Conservation (phyloP, 768 basidiomycete species). For the Boletus tomentosulus region DNA sequence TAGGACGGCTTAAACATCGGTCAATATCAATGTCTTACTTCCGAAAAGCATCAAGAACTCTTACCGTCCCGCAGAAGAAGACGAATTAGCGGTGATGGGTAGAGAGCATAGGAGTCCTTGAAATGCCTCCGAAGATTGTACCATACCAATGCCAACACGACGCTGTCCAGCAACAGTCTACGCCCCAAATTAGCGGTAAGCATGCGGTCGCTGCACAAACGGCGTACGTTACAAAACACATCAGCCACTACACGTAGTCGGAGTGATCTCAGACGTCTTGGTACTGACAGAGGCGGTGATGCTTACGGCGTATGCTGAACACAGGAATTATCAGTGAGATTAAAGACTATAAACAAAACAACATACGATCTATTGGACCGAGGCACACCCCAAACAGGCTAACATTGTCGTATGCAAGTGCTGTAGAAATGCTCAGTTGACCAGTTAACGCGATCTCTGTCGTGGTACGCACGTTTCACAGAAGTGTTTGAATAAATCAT, state of each 20-base stretch:
- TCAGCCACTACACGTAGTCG: neutral
- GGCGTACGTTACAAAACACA: conserved; percentile 1
- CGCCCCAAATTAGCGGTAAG: neutral
- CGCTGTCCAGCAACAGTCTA: conserved; percentile 2
- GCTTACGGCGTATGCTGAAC: neutral
- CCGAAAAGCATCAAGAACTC: neutral
- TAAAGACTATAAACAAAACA: neutral
- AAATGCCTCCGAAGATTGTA: conserved; percentile 1
- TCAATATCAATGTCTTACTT: neutral
- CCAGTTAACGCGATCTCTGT: neutral
- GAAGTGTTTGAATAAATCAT: neutral
- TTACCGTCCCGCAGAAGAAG: conserved; percentile 10
- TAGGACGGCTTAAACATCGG: neutral
- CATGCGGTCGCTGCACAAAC: neutral
- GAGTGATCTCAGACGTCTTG: neutral
- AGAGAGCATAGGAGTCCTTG: neutral
- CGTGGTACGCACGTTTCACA: neutral
- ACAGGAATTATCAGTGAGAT: neutral
- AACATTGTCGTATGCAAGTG: neutral
- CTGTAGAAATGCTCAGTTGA: neutral
- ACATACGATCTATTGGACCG: neutral
- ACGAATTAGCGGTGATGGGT: neutral
- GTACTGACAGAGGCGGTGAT: neutral
- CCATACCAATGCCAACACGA: neutral
- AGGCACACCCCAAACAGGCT: neutral